These are phyloP conservation scores for Alternaria arbusti DNA, from an alignment of 2,329 filamentous ascomycete species.

Conservation along the genomic window DNA sequence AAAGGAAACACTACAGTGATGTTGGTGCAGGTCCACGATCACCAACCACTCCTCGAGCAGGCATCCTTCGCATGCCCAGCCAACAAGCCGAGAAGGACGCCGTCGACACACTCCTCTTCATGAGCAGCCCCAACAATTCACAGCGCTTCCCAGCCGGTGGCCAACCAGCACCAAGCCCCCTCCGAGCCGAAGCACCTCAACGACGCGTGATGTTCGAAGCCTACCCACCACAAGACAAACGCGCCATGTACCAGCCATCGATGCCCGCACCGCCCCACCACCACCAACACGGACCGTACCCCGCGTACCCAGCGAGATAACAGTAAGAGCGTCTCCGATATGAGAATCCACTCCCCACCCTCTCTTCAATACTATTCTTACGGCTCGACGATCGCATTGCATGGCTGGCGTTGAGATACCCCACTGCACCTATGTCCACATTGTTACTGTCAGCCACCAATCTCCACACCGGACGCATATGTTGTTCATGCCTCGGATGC, in stretches of 20 bases:
- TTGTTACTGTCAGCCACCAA: slow-evolving; percentile 1
- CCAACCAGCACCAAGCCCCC: slow-evolving; percentile 36
- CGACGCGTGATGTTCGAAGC: slow-evolving; percentile 48
- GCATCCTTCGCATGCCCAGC: slow-evolving; percentile 71
- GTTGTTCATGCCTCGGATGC: not conserved
- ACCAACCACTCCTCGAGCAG: slow-evolving; percentile 45
- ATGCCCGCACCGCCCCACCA: slow-evolving; percentile 32
- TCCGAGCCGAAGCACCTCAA: slow-evolving; percentile 37
- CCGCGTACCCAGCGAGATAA: slow-evolving; percentile 37
- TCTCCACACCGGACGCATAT: not conserved
- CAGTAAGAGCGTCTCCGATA: fast-evolving
- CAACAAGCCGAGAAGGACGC: slow-evolving; percentile 80
- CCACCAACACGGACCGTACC: slow-evolving; percentile 33
- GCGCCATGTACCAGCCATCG: slow-evolving; percentile 27
- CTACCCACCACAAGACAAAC: slow-evolving; percentile 35
- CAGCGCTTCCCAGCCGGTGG: slow-evolving; percentile 35
- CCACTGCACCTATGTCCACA: slow-evolving; percentile 11
- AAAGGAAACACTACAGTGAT: slow-evolving; percentile 44
- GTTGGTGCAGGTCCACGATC: slow-evolving; percentile 33
- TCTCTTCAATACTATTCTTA: slow-evolving; percentile 14
- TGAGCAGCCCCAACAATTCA: slow-evolving; percentile 80
- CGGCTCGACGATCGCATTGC: slow-evolving; percentile 38
- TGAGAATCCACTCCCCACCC: not conserved
- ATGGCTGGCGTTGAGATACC: slow-evolving; percentile 46
- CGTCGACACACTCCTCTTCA: slow-evolving; percentile 78